Evolutionary conservation across 2,329 filamentous ascomycete genomes (phyloP).

Genomic region (Dothistroma septosporum): DNA sequence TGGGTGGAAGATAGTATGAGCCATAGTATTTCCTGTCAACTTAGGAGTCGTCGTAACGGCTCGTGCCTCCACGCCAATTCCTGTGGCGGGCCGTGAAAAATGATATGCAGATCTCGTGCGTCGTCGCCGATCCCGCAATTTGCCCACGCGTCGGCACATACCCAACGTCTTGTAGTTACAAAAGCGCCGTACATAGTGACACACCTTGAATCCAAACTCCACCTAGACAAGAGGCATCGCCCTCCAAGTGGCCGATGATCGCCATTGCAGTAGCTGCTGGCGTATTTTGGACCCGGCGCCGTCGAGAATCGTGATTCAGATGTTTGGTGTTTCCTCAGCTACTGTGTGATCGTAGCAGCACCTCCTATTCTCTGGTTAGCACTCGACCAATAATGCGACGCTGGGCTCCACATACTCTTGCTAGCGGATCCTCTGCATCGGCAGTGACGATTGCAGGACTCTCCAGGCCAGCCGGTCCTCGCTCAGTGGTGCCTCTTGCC

Average conservation of each 20-base stretch:
- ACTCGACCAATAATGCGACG: background rate
- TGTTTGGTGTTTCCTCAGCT: conserved; percentile 15
- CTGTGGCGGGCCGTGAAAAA: background rate
- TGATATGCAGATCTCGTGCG: background rate
- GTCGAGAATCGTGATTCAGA: background rate
- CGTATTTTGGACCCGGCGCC: background rate
- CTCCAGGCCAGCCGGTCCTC: conserved; percentile 57
- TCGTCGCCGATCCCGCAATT: background rate
- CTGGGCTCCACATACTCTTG: conserved; percentile 45
- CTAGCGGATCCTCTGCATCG: conserved; percentile 57
- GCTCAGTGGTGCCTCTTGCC: conserved; percentile 65
- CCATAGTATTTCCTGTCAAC: background rate
- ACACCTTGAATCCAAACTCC: conserved; percentile 4
- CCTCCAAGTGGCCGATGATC: background rate
- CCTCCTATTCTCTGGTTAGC: conserved; percentile 23
- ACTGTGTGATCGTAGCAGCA: conserved; percentile 28
- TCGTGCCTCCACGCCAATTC: background rate
- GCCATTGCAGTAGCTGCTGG: background rate
- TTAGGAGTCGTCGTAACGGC: background rate
- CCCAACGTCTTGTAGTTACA: conserved; percentile 6
- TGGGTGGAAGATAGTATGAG: background rate
- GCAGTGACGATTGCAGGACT: conserved; percentile 61
- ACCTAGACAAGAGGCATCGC: conserved; percentile 2
- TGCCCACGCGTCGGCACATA: background rate
- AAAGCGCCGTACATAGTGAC: conserved; percentile 5